A percentile compares a stretch with the other conserved stretches of the same genome.
phyloP scores from a whole-genome alignment of 148 eudicot genomes.

The Cornus florida region DNA sequence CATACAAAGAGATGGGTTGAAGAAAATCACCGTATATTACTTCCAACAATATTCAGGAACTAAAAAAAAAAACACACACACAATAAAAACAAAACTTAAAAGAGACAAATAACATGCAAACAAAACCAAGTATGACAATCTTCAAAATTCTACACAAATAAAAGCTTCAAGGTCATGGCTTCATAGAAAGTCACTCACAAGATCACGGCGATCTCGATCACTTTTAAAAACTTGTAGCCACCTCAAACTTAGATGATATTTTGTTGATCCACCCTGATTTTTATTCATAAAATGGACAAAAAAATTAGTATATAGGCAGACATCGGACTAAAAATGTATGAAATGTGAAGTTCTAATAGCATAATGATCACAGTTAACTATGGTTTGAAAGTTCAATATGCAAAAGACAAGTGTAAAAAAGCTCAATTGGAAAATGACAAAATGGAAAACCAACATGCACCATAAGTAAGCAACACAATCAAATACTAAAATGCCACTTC shows the following conservation, averaged over 20 bases:
- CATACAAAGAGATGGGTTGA: background rate
- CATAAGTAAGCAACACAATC: background rate
- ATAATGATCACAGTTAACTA: background rate
- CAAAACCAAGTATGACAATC: constrained; percentile 4
- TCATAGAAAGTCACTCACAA: constrained; percentile 52
- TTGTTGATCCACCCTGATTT: constrained; percentile 92
- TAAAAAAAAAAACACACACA: background rate
- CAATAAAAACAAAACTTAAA: background rate
- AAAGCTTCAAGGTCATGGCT: constrained; percentile 3
- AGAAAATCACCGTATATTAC: background rate
- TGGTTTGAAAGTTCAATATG: background rate
- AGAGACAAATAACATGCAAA: constrained; percentile 1
- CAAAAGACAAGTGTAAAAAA: too few species aligned
- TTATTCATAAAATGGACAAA: constrained; percentile 18
- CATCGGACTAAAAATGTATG: background rate
- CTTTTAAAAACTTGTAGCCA: constrained; percentile 92
- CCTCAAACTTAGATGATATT: constrained; percentile 87
- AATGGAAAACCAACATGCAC: background rate
- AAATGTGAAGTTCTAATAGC: background rate
- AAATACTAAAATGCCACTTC: too few species aligned
- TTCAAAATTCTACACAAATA: background rate
- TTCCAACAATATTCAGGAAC: background rate
- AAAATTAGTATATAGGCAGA: background rate
- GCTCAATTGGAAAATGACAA: too few species aligned
- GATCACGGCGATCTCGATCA: constrained; percentile 99